Evolutionary conservation across 192 early-diverging fungal genomes (phyloP), one percentile per base, ranked within the genome.

Genomic region (Dispira simplex): DNA sequence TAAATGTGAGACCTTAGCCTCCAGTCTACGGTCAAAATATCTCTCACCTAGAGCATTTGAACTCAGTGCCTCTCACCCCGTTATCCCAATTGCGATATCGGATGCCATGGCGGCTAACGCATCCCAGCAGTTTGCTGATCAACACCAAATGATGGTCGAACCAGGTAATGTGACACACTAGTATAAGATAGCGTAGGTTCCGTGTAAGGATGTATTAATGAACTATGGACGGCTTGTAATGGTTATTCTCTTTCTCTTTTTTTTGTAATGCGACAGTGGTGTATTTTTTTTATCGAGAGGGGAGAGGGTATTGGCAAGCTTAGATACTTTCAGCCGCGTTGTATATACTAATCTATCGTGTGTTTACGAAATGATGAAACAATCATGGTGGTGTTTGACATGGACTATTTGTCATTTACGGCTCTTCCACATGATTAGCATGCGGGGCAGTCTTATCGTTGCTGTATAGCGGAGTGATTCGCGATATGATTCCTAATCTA

Each of bases 381-480:
- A 65, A 55, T 64, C 70, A 13, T 73, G 82, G 84, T 77, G 69
- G 63, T 82, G 63, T 65, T 79, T 67, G 74, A 79, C 58, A 63
- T 85, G 66, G 39, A 67, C 67, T 13, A 66, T 67, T 12, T 54
- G 72, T 46, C 58, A 68, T 45, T 71, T 72, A 44, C 66, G 71
- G 14, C 68, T 70, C 54, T 68, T 70, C 46, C 63, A 71, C 62
- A 63, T 82, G 21, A 79, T 86, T 0, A 49, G 78, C 83, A 13
- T 77, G 82, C 18, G 83, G 82, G 6, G 82, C 85, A 5, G 77
- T 78, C 0, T 72, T 89, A 23, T 79, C 79, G 23, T 64, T 84
- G 8, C 75, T 78, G 27, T 83, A 82, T 56, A 84, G 81, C 46
- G 71, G 78, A 11, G 68, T 86, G 20, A 71, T 85, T 16, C 68